Conservation (phyloP, 2,329 filamentous ascomycete genomes). For the Exserohilum rostratum region DNA sequence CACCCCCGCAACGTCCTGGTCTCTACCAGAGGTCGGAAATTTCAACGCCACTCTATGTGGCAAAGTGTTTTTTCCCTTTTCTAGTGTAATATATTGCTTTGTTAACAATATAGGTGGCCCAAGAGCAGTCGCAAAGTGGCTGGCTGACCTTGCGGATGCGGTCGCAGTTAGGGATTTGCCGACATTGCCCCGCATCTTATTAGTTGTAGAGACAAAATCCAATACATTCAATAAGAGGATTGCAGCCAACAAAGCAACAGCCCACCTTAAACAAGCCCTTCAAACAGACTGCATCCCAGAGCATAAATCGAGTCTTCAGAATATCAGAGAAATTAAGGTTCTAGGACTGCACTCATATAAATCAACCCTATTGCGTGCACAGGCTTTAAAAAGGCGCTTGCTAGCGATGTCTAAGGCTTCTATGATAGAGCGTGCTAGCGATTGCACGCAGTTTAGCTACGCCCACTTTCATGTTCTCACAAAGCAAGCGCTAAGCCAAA, state of each 20-base stretch:
- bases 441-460: constrained; percentile 9
- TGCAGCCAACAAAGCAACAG: background rate
- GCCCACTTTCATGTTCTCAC: constrained; percentile 11
- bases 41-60: background rate
- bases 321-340: constrained; percentile 4
- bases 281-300: too few species aligned
- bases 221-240: constrained; percentile 23
- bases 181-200: constrained; percentile 21
- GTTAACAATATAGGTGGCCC: constrained; percentile 1
- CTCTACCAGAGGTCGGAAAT: background rate
- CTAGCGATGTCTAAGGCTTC: constrained; percentile 1
- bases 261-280: background rate
- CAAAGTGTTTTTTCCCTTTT: constrained; percentile 2
- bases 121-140: background rate
- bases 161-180: background rate
- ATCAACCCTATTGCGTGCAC: background rate
- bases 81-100: constrained; percentile 8
- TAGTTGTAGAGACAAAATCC: constrained; percentile 30
- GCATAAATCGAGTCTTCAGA: too few species aligned
- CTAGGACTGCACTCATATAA: constrained; percentile 6
- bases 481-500: too few species aligned
- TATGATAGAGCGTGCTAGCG: constrained; percentile 1
- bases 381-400: constrained; percentile 5
- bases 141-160: background rate
- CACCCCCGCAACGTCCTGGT: background rate